Evolutionary conservation across 148 eudicot genomes (phyloP), one percentile per base, ranked within the genome.

Genomic region (Vaccinium corymbosum): DNA sequence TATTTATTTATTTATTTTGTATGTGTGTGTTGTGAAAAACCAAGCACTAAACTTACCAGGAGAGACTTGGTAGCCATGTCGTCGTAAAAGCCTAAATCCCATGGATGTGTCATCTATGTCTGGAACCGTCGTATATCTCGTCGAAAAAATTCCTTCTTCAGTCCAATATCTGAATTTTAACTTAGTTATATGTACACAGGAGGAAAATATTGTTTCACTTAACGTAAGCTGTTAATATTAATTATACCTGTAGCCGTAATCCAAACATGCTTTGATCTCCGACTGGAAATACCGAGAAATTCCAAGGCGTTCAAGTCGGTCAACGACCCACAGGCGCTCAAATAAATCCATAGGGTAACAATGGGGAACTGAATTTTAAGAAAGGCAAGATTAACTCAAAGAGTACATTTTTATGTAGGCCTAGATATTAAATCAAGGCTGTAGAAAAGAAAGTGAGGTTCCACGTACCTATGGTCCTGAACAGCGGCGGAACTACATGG

Each of bases 51-150:
- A 11, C 14, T 52, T 52, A 95, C 98, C 94, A 27, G 91, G 85
- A 71, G 97, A 91, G 86, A 95, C 89, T 0, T 87, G 82, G 78
- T 91, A 86, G 19, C 98, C 98, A 80, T 93, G 94, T 85, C 91
- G 78, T 81, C 98, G 90, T 25, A 95, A 84, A 42, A 95, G 89
- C 78, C 98, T 87, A 75, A 95, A 95, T 10, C 88, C 98, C 98
- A 95, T 95, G 52, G 97, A 91, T 0, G 98, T 93, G 81, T 91
- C 94, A 86, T 95, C 98, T 73, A 95, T 88, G 80, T 93, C 97
- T 52, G 89, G 91, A 27, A 95, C 91, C 8, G 73, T 83, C 6
- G 94, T 88, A 62, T 92, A 87, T 84, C 92, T 92, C 20, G 94
- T 93, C 94, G 94, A 91, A 78, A 93, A 89, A n/a, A 95, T 92